These are phyloP conservation scores for Niebla homalea DNA, from an alignment of 495 filamentous ascomycete genomes.

Conservation along the genomic window DNA sequence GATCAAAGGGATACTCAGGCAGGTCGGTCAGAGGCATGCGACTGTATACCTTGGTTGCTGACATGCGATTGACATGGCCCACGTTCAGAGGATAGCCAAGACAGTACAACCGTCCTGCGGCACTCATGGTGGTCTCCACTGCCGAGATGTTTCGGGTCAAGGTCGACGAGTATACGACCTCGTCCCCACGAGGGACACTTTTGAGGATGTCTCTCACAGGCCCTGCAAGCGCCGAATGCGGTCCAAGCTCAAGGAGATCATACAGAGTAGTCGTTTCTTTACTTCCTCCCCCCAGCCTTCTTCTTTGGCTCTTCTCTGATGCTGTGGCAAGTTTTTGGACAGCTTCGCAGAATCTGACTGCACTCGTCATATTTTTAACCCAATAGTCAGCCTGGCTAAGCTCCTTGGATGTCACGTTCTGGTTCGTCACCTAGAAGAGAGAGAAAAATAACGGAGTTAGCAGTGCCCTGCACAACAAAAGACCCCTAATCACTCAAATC, in stretches of 20 bases:
- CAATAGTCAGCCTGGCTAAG: slow-evolving; percentile 1
- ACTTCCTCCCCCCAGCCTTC: slow-evolving; percentile 2
- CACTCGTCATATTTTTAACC: slow-evolving; percentile 3
- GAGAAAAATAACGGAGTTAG: background rate
- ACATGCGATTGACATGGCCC: background rate
- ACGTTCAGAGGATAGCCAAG: slow-evolving; percentile 5
- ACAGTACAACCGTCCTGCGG: background rate
- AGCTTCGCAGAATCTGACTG: slow-evolving; percentile 6
- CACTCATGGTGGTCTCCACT: background rate
- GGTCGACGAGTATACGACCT: background rate
- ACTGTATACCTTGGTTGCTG: too few species aligned
- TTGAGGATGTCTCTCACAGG: slow-evolving; percentile 39
- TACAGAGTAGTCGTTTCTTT: slow-evolving; percentile 13
- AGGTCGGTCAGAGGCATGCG: background rate
- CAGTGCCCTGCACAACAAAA: background rate
- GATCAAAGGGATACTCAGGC: slow-evolving; percentile 12
- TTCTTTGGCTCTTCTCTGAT: background rate
- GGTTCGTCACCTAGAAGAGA: background rate
- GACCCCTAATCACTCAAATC: slow-evolving; percentile 16
- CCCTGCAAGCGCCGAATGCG: slow-evolving; percentile 39
- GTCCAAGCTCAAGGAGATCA: slow-evolving; percentile 39
- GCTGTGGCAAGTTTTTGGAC: background rate
- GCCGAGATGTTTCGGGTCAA: background rate
- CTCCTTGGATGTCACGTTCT: slow-evolving; percentile 5
- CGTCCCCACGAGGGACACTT: background rate